phyloP scores from a whole-genome alignment of 2,329 filamentous ascomycete genomes.

The Mycosphaerelloides madeirae region DNA sequence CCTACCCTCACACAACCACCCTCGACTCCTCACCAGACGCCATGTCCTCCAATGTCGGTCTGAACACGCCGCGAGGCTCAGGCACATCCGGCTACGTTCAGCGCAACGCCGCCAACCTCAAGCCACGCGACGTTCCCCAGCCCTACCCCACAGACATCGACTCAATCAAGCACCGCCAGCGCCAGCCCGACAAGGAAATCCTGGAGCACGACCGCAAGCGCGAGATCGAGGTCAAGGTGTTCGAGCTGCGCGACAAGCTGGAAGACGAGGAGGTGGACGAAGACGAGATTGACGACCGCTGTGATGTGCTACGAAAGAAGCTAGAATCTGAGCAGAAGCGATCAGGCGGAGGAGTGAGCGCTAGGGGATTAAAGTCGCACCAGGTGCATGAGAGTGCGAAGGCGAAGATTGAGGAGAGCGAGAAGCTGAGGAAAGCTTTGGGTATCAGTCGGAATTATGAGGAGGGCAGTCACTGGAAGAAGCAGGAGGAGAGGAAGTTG shows the following conservation, averaged over 20 bases:
- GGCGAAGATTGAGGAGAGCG: constrained; percentile 93
- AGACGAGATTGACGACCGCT: constrained; percentile 80
- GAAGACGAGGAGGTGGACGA: constrained; percentile 88
- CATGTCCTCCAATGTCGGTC: constrained; percentile 97
- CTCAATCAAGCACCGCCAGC: constrained; percentile 66
- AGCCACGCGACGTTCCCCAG: constrained; percentile 71
- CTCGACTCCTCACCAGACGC: neutral
- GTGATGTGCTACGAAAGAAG: constrained; percentile 61
- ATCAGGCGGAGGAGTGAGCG: constrained; percentile 38
- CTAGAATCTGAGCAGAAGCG: constrained; percentile 54
- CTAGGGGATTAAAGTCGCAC: constrained; percentile 72
- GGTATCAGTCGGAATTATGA: constrained; percentile 83
- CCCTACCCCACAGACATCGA: constrained; percentile 69
- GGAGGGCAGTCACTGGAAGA: constrained; percentile 80
- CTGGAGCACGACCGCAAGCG: constrained; percentile 90
- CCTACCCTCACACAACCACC: too few species aligned
- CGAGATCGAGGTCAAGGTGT: constrained; percentile 86
- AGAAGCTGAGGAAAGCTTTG: constrained; percentile 77
- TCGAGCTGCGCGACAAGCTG: constrained; percentile 83
- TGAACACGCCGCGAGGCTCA: constrained; percentile 87
- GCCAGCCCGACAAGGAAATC: constrained; percentile 86
- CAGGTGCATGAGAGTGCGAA: constrained; percentile 95
- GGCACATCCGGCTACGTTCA: constrained; percentile 97
- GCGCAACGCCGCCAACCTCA: constrained; percentile 85
- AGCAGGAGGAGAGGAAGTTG: constrained; percentile 64